phyloP scores from a whole-genome alignment of 352 stramenopile species.

The Phytopythium aichiense region DNA sequence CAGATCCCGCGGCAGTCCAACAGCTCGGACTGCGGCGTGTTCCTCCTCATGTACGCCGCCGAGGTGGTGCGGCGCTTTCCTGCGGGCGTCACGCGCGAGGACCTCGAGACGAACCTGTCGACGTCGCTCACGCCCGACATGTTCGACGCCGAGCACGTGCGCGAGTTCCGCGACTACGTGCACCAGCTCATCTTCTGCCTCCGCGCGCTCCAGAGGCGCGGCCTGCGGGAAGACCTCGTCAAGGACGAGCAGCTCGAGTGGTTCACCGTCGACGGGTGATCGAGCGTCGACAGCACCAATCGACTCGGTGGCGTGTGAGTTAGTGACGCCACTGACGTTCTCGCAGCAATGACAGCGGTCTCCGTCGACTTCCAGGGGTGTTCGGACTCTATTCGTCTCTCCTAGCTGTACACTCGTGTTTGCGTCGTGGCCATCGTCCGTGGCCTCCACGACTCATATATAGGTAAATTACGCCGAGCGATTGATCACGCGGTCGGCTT shows the following conservation, averaged over 20 bases:
- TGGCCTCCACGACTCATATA: not conserved
- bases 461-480: not conserved
- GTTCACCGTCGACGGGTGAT: conserved; percentile 47
- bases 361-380: not conserved
- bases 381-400: not conserved
- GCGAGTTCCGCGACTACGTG: conserved; percentile 76
- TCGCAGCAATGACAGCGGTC: not conserved
- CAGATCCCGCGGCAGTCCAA: conserved; percentile 93
- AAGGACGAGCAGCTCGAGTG: conserved; percentile 53
- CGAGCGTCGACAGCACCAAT: not conserved
- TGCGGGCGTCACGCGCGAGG: conserved; percentile 40
- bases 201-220: conserved; percentile 47
- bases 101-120: conserved; percentile 42
- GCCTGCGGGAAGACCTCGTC: conserved; percentile 35
- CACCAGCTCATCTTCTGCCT: conserved; percentile 76
- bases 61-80: conserved; percentile 63
- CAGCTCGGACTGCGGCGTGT: conserved; percentile 91
- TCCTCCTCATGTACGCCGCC: conserved; percentile 74
- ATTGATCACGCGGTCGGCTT: not conserved
- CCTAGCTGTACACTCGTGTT: not conserved
- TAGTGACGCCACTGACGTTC: not conserved
- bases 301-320: not conserved
- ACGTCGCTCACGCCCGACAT: conserved; percentile 46
- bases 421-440: not conserved
- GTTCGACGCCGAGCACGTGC: conserved; percentile 65